These are phyloP conservation scores for Trametopsis cervina DNA, from an alignment of 768 basidiomycete genomes.

Conservation along the genomic window DNA sequence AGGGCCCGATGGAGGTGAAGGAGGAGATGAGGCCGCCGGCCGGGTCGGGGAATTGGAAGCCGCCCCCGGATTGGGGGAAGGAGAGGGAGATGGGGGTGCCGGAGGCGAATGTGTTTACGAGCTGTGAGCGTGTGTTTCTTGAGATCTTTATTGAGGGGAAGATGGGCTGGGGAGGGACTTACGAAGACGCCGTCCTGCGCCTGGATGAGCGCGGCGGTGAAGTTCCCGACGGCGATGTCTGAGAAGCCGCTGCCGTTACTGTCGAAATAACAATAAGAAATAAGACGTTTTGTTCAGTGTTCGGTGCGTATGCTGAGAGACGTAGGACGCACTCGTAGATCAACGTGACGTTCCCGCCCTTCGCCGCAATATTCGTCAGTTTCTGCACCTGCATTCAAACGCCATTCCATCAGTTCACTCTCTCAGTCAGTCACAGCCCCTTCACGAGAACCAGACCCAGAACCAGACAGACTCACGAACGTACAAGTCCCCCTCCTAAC, in stretches of 20 bases:
- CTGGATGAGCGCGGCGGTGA: constrained; percentile 44
- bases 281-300: background rate
- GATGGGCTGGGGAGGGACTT: constrained; percentile 18
- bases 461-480: constrained; percentile 30
- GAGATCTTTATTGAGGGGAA: background rate
- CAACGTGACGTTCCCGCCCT: constrained; percentile 40
- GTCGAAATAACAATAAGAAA: background rate
- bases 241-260: constrained; percentile 45
- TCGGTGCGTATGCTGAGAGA: background rate
- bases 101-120: constrained; percentile 43
- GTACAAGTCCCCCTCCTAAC: constrained; percentile 55
- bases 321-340: constrained; percentile 50
- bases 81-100: constrained; percentile 35
- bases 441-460: background rate
- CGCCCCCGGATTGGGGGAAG: constrained; percentile 40
- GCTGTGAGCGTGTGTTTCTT: constrained; percentile 26
- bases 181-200: constrained; percentile 50
- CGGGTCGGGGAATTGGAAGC: constrained; percentile 39
- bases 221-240: constrained; percentile 37
- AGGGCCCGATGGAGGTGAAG: constrained; percentile 52
- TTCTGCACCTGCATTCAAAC: constrained; percentile 36
- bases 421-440: no score
- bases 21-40: constrained; percentile 49
- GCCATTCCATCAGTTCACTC: no score
- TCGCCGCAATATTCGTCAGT: constrained; percentile 43